Conservation (phyloP, 192 early-diverging fungal species). For the Gamsiella multidivaricata region DNA sequence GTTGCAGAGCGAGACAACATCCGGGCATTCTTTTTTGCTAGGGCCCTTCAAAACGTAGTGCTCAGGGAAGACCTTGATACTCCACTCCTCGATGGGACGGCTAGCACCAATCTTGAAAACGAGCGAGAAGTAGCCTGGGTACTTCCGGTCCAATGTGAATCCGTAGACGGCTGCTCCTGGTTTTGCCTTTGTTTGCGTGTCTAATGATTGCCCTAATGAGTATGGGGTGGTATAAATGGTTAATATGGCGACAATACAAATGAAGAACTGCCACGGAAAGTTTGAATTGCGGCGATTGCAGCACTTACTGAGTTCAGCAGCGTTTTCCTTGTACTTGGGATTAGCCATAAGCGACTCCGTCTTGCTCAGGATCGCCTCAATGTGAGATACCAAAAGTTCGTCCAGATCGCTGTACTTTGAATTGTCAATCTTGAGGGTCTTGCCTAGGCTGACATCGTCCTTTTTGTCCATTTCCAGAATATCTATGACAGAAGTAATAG, state of each 20-base stretch:
- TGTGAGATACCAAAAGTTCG: constrained; percentile 88
- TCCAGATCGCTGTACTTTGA: constrained; percentile 88
- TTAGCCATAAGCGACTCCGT: constrained; percentile 76
- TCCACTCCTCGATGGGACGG: constrained; percentile 72
- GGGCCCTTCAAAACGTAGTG: constrained; percentile 79
- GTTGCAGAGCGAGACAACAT: constrained; percentile 83
- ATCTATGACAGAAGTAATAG: constrained; percentile 54
- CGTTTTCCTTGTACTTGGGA: constrained; percentile 81
- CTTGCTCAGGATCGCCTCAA: constrained; percentile 83
- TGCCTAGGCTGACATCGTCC: constrained; percentile 77
- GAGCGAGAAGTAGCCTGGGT: constrained; percentile 79
- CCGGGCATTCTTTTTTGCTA: constrained; percentile 75
- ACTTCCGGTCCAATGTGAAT: constrained; percentile 72
- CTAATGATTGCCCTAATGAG: constrained; percentile 57
- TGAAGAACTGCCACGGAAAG: not conserved
- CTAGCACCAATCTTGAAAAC: constrained; percentile 82
- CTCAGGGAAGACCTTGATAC: constrained; percentile 80
- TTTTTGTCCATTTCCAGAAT: constrained; percentile 77
- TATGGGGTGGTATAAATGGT: constrained; percentile 17
- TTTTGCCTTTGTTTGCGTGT: constrained; percentile 62
- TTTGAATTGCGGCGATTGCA: not conserved
- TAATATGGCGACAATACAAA: not conserved
- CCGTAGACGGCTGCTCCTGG: constrained; percentile 85
- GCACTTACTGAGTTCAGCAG: constrained; percentile 69
- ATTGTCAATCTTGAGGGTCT: constrained; percentile 74